Evolutionary conservation across 2,329 filamentous ascomycete genomes (phyloP).

Genomic region (Colletotrichum sp.): DNA sequence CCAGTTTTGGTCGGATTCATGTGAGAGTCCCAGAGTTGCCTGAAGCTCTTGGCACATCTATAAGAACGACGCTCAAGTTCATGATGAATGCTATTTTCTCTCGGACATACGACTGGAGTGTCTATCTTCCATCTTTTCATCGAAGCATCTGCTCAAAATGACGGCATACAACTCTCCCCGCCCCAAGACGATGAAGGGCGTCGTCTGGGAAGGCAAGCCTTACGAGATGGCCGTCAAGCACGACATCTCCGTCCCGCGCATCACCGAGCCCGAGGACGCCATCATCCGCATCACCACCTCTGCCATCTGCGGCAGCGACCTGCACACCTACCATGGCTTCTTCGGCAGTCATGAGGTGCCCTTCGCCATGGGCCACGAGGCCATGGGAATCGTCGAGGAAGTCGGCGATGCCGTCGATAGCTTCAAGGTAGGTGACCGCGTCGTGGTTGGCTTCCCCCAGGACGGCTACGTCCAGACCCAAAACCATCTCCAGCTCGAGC

Average conservation of each 20-base stretch:
- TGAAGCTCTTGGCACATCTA: not conserved
- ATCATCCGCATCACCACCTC: conserved; percentile 38
- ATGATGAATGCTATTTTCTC: not conserved
- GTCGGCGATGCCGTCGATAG: conserved; percentile 38
- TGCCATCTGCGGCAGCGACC: conserved; percentile 39
- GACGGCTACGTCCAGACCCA: not conserved
- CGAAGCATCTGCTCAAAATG: not conserved
- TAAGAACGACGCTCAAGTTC: not conserved
- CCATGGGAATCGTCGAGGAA: conserved; percentile 40
- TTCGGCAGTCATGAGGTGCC: conserved; percentile 23
- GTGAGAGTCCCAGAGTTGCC: not conserved
- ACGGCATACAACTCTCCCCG: not conserved
- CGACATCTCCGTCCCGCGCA: conserved; percentile 19
- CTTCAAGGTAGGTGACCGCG: conserved; percentile 41
- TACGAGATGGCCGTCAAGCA: conserved; percentile 21
- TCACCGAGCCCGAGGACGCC: conserved; percentile 31
- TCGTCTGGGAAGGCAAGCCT: conserved; percentile 28
- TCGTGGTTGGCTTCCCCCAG: conserved; percentile 36
- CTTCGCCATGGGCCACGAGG: conserved; percentile 41
- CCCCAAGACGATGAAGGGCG: conserved; percentile 9
- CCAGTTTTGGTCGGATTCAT: not conserved
- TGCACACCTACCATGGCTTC: conserved; percentile 37
- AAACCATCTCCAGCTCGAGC: not conserved
- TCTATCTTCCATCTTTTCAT: not conserved
- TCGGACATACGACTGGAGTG: not conserved